Evolutionary conservation across 1,284 basidiomycete genomes (phyloP), one percentile per base, ranked within the genome.

Genomic region (Neolentinus lepideus): DNA sequence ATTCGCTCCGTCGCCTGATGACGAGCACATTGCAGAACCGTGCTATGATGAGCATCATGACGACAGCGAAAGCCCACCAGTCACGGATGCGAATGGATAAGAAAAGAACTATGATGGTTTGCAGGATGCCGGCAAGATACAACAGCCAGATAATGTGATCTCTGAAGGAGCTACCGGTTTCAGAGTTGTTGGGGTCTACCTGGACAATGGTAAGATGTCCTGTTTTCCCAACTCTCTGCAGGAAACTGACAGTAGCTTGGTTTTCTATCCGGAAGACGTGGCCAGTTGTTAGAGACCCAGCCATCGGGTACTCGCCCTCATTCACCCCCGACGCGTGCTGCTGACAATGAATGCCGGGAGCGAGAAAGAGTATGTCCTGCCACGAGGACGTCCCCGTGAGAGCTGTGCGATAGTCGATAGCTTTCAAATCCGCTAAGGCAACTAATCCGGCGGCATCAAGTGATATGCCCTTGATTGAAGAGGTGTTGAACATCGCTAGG

Each of bases 241-340:
- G 46, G 45, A 47, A 60, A 25, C 38, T 56, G 26, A 60, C 57
- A 9, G 54, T 58, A 9, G 54, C 58, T 16, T 35, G 58, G 46
- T 60, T 60, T 21, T 60, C 58, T 19, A 60, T 43, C 11, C 58
- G 58, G 31, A 58, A 60, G 16, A 60, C 57, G 51, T 58, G 54
- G 24, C 57, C 58, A 10, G 27, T 56, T 36, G 24, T 52, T 52
- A 58, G 54, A 6, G 57, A 57, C 9, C 54, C 58, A 1, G 57
- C 47, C 6, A 9, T 22, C 4, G 58, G 58, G 21, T 36, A 50
- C 38, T 60, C 57, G 4, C 54, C 57, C 9, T 46, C 51, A n/a
- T 60, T 60, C 22, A 58, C 50, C 6, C 47, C 21, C 9, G 54
- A 46, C 3, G 57, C 56, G 12, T 50, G 45, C 31, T 60, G 58